Percentiles rank a stretch among this genome's conserved stretches.
These are phyloP conservation scores for Mrakia gelida DNA, from an alignment of 768 basidiomycete species.

Conservation along the genomic window DNA sequence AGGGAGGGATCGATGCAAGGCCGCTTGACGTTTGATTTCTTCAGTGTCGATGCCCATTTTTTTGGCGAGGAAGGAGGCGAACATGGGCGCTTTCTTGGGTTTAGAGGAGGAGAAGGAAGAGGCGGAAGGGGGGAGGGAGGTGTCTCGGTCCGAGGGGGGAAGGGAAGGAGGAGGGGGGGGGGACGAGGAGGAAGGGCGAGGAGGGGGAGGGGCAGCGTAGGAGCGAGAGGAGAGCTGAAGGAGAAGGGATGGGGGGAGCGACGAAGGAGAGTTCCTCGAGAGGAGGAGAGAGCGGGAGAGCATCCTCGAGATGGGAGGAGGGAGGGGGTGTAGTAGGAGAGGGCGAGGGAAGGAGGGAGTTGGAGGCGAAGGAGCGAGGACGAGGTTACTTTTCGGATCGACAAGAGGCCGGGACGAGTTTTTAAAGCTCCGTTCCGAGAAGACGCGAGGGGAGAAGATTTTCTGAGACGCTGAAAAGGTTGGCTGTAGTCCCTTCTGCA, in stretches of 20 bases:
- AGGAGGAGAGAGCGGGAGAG: background rate
- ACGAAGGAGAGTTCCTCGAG: background rate
- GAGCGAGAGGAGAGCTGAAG: background rate
- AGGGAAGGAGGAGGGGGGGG: background rate
- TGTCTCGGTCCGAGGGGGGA: background rate
- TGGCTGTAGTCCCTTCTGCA: too few species aligned
- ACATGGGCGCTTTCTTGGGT: background rate
- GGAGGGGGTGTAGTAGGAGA: background rate
- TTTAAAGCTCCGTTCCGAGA: too few species aligned
- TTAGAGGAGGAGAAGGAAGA: background rate
- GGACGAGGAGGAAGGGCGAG: background rate
- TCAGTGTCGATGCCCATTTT: background rate
- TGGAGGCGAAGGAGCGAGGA: background rate
- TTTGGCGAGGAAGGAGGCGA: background rate
- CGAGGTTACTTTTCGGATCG: too few species aligned
- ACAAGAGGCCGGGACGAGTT: too few species aligned
- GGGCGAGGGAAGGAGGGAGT: background rate
- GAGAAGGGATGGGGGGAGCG: background rate
- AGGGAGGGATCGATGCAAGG: too few species aligned
- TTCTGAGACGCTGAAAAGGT: too few species aligned
- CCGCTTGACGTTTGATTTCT: background rate
- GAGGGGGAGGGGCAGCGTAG: background rate
- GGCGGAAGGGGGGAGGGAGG: background rate
- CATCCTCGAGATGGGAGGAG: background rate
- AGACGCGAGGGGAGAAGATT: too few species aligned